Base-by-base conservation (phyloP, 768 basidiomycete genomes). In the Clavaria fumosa region DNA sequence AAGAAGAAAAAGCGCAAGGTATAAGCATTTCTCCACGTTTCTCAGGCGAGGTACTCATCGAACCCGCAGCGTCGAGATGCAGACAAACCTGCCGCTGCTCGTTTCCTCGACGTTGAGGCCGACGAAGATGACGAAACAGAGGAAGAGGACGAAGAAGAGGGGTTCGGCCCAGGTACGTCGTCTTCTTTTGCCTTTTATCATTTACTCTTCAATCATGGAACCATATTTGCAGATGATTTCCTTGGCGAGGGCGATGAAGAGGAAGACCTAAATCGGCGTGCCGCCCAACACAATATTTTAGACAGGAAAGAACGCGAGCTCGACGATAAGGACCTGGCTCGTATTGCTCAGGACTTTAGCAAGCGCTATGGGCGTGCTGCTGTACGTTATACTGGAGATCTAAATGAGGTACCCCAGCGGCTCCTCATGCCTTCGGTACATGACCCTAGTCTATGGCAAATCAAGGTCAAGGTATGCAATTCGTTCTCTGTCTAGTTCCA, bases 61-160 rank as follows among this genome's bases (percentile, higher is more conserved):
- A 9, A 28, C 26, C 14, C 14, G 9, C 42, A 77, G 74, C 75
- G 69, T 42, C 71, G 75, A 42, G 78, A 80, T n/a, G n/a, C n/a
- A 54, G 78, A 71, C 56, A 71, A 72, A 35, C 59, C 61, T 38
- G 63, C 67, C 12, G 68, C 72, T 18, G 82, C 74, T 53, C 77
- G 78, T 45, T 99, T 90, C 77, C 65, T 97, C 47, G 95, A 97
- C 72, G 70, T 91, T 40, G 88, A 93, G 61, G 90, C 89, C 38
- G 88, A 89, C 53, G 91, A 93, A 14, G 89, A 89, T 47, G 90
- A 95, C 21, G 95, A 97, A 14, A 95, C 96, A 3, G 93, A 95
- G 23, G 95, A 96, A 18, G 81, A 82, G 2, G 89, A 93, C 14
- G 86, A 78, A 4, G 83, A 83, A 3, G 81, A 64, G 6, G 84